Evolutionary conservation across 306 rosid genomes (phyloP).

Genomic region (Boehmeria nivea): DNA sequence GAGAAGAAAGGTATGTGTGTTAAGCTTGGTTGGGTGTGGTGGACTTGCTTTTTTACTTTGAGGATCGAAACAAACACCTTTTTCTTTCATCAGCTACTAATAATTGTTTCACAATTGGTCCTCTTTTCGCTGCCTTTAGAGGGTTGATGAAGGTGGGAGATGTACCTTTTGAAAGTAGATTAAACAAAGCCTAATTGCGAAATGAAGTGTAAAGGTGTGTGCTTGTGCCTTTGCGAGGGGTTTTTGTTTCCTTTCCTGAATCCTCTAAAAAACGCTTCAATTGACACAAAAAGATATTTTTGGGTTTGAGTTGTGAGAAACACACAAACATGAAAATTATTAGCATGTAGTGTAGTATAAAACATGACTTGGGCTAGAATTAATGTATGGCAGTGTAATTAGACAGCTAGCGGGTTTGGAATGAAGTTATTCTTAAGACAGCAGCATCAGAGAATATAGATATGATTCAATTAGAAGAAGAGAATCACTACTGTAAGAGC

Average conservation of each 20-base stretch:
- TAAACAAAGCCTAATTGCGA: constrained; percentile 12
- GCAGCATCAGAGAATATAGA: background rate
- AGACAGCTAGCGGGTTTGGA: constrained; percentile 3
- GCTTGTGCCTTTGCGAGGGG: background rate
- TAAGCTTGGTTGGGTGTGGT: constrained; percentile 12
- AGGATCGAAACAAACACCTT: constrained; percentile 24
- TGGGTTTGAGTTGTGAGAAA: background rate
- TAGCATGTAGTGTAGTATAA: background rate
- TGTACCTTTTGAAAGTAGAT: constrained; percentile 20
- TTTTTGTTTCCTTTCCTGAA: constrained; percentile 6
- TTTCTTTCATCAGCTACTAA: constrained; percentile 29
- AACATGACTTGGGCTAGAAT: constrained; percentile 11
- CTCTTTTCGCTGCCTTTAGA: constrained; percentile 31
- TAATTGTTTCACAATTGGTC: constrained; percentile 28
- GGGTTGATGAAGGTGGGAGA: constrained; percentile 32
- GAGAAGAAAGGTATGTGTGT: constrained; percentile 67
- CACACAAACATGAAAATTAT: background rate
- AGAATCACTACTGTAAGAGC: background rate
- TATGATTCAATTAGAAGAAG: background rate
- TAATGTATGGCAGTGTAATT: background rate
- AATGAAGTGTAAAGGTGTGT: constrained; percentile 37
- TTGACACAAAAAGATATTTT: too few relatives aligned
- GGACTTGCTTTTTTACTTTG: constrained; percentile 51
- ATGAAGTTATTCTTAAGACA: background rate
- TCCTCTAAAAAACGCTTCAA: too few relatives aligned